These are phyloP conservation scores for Tolypocladium ophioglossoides DNA, from an alignment of 2,329 filamentous ascomycete genomes.

Conservation along the genomic window DNA sequence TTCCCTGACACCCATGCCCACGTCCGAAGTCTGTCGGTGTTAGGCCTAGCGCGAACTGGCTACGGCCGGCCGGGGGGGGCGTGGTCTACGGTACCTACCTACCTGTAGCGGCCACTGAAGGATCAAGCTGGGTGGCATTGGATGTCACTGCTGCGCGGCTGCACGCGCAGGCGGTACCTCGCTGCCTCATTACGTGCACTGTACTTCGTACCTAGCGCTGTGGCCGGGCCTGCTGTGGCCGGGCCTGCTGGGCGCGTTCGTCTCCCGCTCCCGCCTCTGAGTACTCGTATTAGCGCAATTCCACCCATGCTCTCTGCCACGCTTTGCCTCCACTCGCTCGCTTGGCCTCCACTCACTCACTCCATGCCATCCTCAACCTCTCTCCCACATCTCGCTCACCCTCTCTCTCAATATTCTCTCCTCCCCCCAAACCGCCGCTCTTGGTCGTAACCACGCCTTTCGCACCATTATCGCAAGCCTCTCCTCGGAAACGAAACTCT, in stretches of 20 bases:
- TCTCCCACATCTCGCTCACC: not conserved
- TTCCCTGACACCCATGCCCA: not conserved
- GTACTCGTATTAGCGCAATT: not conserved
- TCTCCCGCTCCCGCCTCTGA: not conserved
- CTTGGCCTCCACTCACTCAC: not conserved
- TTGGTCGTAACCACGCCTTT: not conserved
- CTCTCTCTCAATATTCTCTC: not conserved
- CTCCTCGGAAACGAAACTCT: not conserved
- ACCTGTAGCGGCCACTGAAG: not conserved
- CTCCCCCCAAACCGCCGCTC: not conserved
- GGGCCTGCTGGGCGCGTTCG: not conserved
- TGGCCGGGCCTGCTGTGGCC: not conserved
- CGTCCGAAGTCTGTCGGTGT: constrained; percentile 2
- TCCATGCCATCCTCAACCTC: not conserved
- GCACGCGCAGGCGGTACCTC: not conserved
- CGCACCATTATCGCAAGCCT: not conserved
- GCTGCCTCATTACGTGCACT: not conserved
- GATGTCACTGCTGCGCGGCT: not conserved
- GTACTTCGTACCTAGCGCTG: no score
- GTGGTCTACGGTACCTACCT: not conserved
- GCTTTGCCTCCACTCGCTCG: not conserved
- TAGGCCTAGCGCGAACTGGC: constrained; percentile 2
- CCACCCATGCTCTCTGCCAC: not conserved
- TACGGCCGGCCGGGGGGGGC: not conserved
- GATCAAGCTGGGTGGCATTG: not conserved